phyloP scores from a whole-genome alignment of 1,139 yeast genomes.

The Starmera stellimalicola region DNA sequence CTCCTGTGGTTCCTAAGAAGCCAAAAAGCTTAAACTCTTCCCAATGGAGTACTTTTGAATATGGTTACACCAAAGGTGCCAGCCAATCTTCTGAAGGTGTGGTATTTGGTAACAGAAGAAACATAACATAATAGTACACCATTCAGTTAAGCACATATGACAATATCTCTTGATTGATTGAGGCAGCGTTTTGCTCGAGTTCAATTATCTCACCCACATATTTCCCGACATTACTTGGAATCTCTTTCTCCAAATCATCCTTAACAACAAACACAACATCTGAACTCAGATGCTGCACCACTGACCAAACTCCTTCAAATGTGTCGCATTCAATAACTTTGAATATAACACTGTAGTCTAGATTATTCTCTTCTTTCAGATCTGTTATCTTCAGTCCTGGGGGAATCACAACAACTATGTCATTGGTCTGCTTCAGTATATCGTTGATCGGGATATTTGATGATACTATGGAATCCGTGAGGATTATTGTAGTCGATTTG shows the following conservation, averaged over 20 bases:
- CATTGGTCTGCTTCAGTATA: slow-evolving; percentile 13
- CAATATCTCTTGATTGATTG: slow-evolving; percentile 16
- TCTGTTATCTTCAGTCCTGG: slow-evolving; percentile 19
- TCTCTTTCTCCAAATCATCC: slow-evolving; percentile 20
- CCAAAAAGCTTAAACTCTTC: slow-evolving; percentile 27
- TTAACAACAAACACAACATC: slow-evolving; percentile 23
- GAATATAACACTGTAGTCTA: slow-evolving; percentile 9
- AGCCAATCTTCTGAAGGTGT: slow-evolving; percentile 40
- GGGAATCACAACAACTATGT: slow-evolving; percentile 23
- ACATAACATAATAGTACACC: slow-evolving; percentile 21
- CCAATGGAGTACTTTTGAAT: slow-evolving; percentile 49
- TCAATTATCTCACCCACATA: slow-evolving; percentile 19
- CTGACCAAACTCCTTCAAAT: slow-evolving; percentile 31
- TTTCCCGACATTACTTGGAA: slow-evolving; percentile 21
- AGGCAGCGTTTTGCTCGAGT: slow-evolving; percentile 15
- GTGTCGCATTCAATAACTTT: slow-evolving; percentile 30
- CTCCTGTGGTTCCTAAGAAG: slow-evolving; percentile 31
- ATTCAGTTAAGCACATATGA: slow-evolving; percentile 12
- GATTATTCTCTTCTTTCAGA: slow-evolving; percentile 18
- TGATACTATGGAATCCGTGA: slow-evolving; percentile 18
- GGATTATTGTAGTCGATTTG: slow-evolving; percentile 14
- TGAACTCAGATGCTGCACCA: slow-evolving; percentile 30
- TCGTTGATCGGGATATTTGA: slow-evolving; percentile 18
- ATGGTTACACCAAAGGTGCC: slow-evolving; percentile 50
- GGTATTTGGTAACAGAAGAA: slow-evolving; percentile 40